These are phyloP conservation scores for Mucor irregularis DNA, from an alignment of 371 early-diverging fungal species.

Conservation along the genomic window DNA sequence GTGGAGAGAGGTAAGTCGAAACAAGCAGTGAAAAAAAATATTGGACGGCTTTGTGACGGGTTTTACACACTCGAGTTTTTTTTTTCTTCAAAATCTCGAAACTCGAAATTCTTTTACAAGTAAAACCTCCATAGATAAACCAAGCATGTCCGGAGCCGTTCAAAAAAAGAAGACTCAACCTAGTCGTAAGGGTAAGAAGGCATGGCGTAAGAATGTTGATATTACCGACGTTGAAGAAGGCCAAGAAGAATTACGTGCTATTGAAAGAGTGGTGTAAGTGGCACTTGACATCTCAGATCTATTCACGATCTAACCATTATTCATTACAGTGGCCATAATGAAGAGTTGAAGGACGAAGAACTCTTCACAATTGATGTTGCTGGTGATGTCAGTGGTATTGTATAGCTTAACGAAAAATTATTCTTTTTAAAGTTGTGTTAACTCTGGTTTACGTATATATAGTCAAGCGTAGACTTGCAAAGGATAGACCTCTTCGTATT, in stretches of 20 bases:
- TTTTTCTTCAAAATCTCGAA: background rate
- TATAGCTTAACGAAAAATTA: too few relatives aligned
- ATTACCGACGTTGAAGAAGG: constrained; percentile 73
- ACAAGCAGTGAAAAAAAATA: too few relatives aligned
- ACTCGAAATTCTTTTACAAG: background rate
- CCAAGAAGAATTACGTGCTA: constrained; percentile 75
- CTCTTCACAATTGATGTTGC: constrained; percentile 78
- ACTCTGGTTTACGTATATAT: too few relatives aligned
- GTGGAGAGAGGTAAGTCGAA: too few relatives aligned
- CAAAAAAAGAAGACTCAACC: constrained; percentile 34
- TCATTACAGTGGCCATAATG: constrained; percentile 47
- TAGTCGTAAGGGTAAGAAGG: constrained; percentile 88
- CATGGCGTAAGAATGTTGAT: constrained; percentile 94
- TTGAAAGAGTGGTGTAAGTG: constrained; percentile 72
- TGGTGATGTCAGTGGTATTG: constrained; percentile 68
- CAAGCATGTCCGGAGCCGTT: constrained; percentile 4
- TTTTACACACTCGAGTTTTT: background rate
- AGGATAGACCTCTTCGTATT: constrained; percentile 64
- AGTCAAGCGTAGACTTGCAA: constrained; percentile 39
- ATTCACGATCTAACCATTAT: background rate
- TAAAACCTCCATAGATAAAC: background rate
- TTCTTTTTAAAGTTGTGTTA: too few relatives aligned
- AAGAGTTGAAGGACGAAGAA: constrained; percentile 52
- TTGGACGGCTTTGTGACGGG: background rate
- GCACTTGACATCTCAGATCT: background rate